phyloP scores from a whole-genome alignment of 495 filamentous ascomycete species.

The Penicillium manginii region DNA sequence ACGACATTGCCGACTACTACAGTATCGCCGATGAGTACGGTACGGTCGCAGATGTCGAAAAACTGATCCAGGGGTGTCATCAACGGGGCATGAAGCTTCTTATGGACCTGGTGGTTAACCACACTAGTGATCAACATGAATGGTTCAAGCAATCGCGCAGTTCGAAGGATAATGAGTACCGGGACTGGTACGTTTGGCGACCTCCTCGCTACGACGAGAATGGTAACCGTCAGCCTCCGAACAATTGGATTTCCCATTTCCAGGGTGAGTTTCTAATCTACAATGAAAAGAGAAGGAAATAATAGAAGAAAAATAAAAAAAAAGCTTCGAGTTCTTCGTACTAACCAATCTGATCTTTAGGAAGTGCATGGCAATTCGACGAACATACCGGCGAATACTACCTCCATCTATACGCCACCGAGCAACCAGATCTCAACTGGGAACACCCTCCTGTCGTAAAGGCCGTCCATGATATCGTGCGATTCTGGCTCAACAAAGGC shows the following conservation, averaged over 20 bases:
- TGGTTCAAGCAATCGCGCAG: slow-evolving; percentile 74
- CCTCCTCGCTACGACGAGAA: slow-evolving; percentile 58
- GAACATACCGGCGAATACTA: slow-evolving; percentile 69
- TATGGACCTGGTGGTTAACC: slow-evolving; percentile 77
- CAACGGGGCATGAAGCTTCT: slow-evolving; percentile 68
- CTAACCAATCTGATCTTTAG: slow-evolving; percentile 19
- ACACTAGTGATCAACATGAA: slow-evolving; percentile 75
- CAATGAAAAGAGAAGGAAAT: not conserved
- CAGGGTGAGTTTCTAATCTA: slow-evolving; percentile 40
- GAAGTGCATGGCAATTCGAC: slow-evolving; percentile 69
- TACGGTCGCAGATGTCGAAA: slow-evolving; percentile 67
- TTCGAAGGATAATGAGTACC: slow-evolving; percentile 60
- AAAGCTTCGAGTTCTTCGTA: not conserved
- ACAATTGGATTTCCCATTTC: slow-evolving; percentile 68
- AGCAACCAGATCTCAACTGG: slow-evolving; percentile 80
- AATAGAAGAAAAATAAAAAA: too few relatives aligned
- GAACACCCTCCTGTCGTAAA: slow-evolving; percentile 62
- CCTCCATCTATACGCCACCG: slow-evolving; percentile 65
- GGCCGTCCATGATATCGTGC: slow-evolving; percentile 69
- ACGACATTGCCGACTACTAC: slow-evolving; percentile 71
- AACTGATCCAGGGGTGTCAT: slow-evolving; percentile 58
- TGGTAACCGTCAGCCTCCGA: slow-evolving; percentile 67
- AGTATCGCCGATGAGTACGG: slow-evolving; percentile 63
- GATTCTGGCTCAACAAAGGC: slow-evolving; percentile 72
- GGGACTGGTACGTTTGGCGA: slow-evolving; percentile 78